Evolutionary conservation across 2,329 filamentous ascomycete genomes (phyloP), one percentile per base, ranked within the genome.

Genomic region (Leptodontidium sp.): DNA sequence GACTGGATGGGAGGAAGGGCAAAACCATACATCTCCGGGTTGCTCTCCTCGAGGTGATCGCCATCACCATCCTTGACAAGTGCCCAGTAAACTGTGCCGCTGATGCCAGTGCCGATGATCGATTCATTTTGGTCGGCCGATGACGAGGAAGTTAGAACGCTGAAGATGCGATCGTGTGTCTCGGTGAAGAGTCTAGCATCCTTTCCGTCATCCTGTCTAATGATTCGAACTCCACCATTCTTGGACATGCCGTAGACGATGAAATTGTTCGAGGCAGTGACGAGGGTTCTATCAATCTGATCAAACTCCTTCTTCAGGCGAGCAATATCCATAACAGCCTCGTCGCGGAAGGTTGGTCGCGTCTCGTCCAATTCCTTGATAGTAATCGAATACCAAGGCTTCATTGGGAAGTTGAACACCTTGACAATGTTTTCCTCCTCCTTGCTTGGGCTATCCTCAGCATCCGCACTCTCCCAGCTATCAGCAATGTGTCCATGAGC

Each of bases 301-400:
- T 99, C 96, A 76, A 98, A 98, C 5, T 97, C 94, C 82, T 98
- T 98, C 86, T 97, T 97, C 72, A 98, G 86, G 68, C 94, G 89
- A 63, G 96, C 95, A 78, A 99, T 96, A 75, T 97, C 93, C 84
- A 97, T 92, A 75, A 97, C 90, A 53, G 91, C 87, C 73, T 95
- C 91, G 67, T 93, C 89, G 47, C 91, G 90, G 79, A 98, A 90
- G 62, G 85, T 81, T 3, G 90, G 85, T 17, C 87, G 86, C 32
- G 85, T 79, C 68, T 88, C 84, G 15, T 86, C 81, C 69, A 85
- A 81, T 70, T 85, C 83, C 78, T 88, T 84, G 75, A 98, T 87
- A 14, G 88, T 90, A 77, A 99, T 96, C 24, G 94, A 92, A 73
- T 97, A 94, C 86, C 97, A 99, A 4, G 96, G 96, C 80, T 92